These are phyloP conservation scores for Hippophae tibetana DNA, from an alignment of 306 rosid species.

Conservation along the genomic window DNA sequence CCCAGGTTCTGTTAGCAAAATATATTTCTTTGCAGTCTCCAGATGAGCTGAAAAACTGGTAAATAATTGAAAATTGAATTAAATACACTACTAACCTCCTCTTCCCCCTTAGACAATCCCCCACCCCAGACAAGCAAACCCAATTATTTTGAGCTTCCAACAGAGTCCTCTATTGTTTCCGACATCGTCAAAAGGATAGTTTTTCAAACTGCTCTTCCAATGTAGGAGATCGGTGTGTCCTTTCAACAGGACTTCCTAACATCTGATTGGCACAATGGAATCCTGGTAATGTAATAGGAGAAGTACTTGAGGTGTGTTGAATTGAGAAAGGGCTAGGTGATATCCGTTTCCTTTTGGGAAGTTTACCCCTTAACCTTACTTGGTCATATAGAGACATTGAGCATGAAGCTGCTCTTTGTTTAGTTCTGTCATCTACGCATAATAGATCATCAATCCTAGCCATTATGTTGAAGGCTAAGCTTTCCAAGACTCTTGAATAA, in stretches of 20 bases:
- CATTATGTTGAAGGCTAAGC: conserved; percentile 43
- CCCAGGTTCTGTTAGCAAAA: too few species aligned
- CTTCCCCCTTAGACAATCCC: too few species aligned
- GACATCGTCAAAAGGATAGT: conserved; percentile 7
- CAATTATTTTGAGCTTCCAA: background rate
- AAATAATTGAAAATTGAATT: too few species aligned
- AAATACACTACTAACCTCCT: too few species aligned
- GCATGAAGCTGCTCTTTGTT: conserved; percentile 24
- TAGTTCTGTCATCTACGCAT: conserved; percentile 33
- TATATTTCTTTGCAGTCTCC: too few species aligned
- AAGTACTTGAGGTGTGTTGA: conserved; percentile 12
- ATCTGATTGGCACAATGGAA: conserved; percentile 5
- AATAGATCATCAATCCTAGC: conserved; percentile 47
- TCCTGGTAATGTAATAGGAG: conserved; percentile 8
- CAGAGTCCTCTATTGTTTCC: background rate
- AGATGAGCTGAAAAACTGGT: too few species aligned
- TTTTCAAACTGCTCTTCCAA: conserved; percentile 19
- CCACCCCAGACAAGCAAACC: background rate
- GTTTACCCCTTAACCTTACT: conserved; percentile 16
- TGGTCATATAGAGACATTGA: conserved; percentile 13
- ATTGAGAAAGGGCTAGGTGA: conserved; percentile 16
- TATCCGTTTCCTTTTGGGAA: conserved; percentile 18
- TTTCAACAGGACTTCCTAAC: conserved; percentile 5
- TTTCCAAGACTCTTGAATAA: conserved; percentile 42
- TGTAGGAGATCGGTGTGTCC: conserved; percentile 6